Evolutionary conservation across 371 early-diverging fungal species (phyloP), one percentile per base, ranked within the genome.

Genomic region (Mortierella polycephala): DNA sequence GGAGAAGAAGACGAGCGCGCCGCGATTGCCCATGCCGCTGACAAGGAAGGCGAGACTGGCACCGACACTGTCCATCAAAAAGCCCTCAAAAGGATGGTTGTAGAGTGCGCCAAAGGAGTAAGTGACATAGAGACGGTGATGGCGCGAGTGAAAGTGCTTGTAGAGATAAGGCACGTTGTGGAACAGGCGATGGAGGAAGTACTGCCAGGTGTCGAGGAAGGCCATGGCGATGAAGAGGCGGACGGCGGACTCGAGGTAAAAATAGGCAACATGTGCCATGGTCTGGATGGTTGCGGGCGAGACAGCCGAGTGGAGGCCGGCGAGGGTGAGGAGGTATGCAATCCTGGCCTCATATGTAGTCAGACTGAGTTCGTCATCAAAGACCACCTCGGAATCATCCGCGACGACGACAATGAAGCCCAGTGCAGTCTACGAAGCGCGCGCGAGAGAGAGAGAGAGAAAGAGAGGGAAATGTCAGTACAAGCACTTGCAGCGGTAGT

Each of bases 71-170:
- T 94, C 94, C 85, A 94, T 83, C 60, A 91, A 47, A 64, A 94
- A 89, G 7, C 93, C 93, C 83, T 94, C 94, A 40, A 94, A 59
- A 0, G 92, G 92, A 71, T 94, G 93, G 79, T 94, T 94, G 83
- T 94, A 94, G 42, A 94, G 86, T 20, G 94, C 94, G 13, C 92
- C 94, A 81, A 89, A 92, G 5, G 94, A 91, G 76, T 90, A 94
- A 21, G 92, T 91, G 9, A 88, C 90, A 57, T 92, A 92, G 20
- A 94, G 81, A 40, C 90, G 88, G 69, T 94, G 94, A 69, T 94
- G 94, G 58, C 89, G 88, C 41, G 91, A 90, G 71, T 94, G 94
- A 64, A 94, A 85, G 64, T 87, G 84, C 67, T 89, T 88, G 83
- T 94, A 94, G 39, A 94, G 84, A 45, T 84, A 90, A 60, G 86